A percentile compares a stretch with the other conserved stretches of the same genome.
Conservation (phyloP, 352 stramenopile genomes). For the Labyrinthula sp. region DNA sequence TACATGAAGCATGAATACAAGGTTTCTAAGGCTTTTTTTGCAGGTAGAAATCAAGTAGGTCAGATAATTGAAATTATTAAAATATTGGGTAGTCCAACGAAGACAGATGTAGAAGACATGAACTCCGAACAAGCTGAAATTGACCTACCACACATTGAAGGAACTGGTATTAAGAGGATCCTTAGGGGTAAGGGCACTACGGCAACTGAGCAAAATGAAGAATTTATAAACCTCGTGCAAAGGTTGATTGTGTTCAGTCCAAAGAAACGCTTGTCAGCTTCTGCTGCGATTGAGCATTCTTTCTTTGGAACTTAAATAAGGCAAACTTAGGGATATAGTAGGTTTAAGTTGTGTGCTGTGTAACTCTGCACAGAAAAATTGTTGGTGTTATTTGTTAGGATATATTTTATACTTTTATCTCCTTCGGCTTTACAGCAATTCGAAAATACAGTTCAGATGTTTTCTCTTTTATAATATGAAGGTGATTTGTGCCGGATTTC, state of each 20-base stretch:
- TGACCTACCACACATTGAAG: constrained; percentile 97
- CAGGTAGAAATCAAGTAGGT: constrained; percentile 90
- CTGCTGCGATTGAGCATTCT: constrained; percentile 64
- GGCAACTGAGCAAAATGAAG: constrained; percentile 52
- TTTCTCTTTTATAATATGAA: no score
- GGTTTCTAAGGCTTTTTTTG: constrained; percentile 89
- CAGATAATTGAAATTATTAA: constrained; percentile 99
- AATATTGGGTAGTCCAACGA: constrained; percentile 85
- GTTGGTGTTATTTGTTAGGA: no score
- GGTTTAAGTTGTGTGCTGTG: no score
- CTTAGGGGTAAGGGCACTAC: constrained; percentile 47
- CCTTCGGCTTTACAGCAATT: no score
- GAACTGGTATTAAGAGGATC: constrained; percentile 88
- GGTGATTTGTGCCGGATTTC: no score
- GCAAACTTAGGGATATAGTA: no score
- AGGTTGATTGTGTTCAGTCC: constrained; percentile 93
- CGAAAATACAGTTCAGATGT: no score
- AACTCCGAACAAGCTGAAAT: constrained; percentile 99
- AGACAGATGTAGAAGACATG: constrained; percentile 94
- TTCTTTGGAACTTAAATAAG: no score
- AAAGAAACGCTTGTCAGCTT: constrained; percentile 49
- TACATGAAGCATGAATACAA: no score
- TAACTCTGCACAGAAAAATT: no score
- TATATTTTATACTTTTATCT: no score
- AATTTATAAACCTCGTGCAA: constrained; percentile 87